Evolutionary conservation across 2,329 filamentous ascomycete species (phyloP), one percentile per base, ranked within the genome.

Genomic region (Sporothrix luriei): DNA sequence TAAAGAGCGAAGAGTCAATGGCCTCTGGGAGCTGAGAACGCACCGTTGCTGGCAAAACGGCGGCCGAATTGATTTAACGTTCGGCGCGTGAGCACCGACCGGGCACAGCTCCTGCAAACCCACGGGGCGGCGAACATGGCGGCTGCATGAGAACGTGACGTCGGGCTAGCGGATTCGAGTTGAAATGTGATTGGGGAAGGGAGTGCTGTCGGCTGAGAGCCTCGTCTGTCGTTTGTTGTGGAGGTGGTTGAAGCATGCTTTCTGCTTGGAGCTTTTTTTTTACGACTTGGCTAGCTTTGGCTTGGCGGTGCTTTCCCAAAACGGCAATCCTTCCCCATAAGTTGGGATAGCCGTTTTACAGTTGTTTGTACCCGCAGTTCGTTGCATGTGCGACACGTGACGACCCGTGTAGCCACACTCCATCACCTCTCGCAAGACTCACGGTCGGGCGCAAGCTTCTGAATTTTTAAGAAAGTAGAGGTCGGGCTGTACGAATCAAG

Each of bases 41-140:
- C 76, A 84, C 83, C 78, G 73, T 81, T 82, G 75, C 83, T 85
- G 76, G 80, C 79, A 74, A 26, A 46, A 4, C 78, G 79, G 48
- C 82, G 80, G 55, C 81, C 49, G 68, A 80, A 78, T 61, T 75
- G 76, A 38, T 71, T 72, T 49, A 71, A 73, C 59, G 71, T 72
- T 57, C 76, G 77, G 71, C 76, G 76, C 70, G 76, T 71, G 72
- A 78, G 71, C 71, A 67, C 67, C 19, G 78, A 78, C 69, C 78
- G 80, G 73, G 82, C 76, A 76, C 84, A 87, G 77, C 80, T 80
- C 75, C 82, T 82, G 77, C 83, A 86, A 73, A 85, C 79, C 84
- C 84, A 86, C 80, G 82, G 81, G 76, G 81, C 78, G 74, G 76
- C 74, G 70, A 79, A 76, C 80, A 81, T 81, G 70, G 62, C 77